phyloP scores from a whole-genome alignment of 495 filamentous ascomycete species.

The Viridothelium virens region DNA sequence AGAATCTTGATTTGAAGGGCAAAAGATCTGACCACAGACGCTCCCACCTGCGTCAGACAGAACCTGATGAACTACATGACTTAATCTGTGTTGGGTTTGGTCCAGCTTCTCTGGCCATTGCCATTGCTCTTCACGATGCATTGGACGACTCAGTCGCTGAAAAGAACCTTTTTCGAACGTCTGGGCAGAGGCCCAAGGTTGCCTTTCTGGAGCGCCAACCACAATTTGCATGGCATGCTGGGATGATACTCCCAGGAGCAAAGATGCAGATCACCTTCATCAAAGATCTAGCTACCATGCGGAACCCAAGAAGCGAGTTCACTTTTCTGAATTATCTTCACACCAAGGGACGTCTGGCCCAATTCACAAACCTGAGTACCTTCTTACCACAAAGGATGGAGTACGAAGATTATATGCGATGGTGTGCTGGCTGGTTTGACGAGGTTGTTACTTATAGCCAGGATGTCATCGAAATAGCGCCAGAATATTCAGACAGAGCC shows the following conservation, averaged over 20 bases:
- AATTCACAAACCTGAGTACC: constrained; percentile 83
- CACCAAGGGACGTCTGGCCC: constrained; percentile 64
- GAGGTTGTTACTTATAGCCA: constrained; percentile 69
- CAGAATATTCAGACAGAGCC: constrained; percentile 31
- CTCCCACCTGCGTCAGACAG: constrained; percentile 34
- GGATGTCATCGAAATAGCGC: constrained; percentile 59
- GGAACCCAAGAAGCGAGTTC: constrained; percentile 82
- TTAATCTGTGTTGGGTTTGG: constrained; percentile 89
- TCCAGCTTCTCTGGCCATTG: constrained; percentile 87
- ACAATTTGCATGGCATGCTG: constrained; percentile 83
- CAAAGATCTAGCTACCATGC: constrained; percentile 86
- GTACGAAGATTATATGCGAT: constrained; percentile 90
- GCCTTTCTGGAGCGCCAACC: constrained; percentile 79
- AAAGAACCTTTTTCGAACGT: constrained; percentile 20
- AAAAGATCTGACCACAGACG: constrained; percentile 17
- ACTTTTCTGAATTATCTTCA: constrained; percentile 94
- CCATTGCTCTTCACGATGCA: constrained; percentile 76
- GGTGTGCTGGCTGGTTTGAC: constrained; percentile 78
- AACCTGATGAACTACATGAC: constrained; percentile 60
- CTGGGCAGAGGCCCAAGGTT: constrained; percentile 52
- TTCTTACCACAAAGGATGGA: constrained; percentile 81
- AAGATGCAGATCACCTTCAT: constrained; percentile 98
- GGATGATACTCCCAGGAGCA: constrained; percentile 87
- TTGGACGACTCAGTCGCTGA: constrained; percentile 27
- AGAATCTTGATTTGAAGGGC: background rate